These are phyloP conservation scores for Pseudomicrostroma phylloplanum DNA, from an alignment of 1,284 basidiomycete species.

Conservation along the genomic window DNA sequence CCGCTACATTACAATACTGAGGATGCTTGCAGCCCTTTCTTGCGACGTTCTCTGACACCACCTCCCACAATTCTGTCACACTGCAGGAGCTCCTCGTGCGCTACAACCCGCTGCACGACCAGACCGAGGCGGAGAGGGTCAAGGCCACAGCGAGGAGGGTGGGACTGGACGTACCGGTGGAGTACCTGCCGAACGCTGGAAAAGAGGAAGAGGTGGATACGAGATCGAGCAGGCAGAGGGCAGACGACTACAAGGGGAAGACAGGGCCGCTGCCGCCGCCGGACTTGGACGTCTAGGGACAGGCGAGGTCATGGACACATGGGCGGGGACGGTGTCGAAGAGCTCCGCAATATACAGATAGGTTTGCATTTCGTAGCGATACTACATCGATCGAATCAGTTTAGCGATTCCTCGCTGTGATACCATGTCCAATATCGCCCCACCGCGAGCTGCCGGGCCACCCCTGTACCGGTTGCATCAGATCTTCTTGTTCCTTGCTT, in stretches of 20 bases:
- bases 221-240: neutral
- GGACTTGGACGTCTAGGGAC: neutral
- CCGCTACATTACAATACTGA: neutral
- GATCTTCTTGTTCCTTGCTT: too few species aligned
- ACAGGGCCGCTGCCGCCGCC: slow-evolving; percentile 5
- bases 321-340: too few species aligned
- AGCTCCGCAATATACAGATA: too few species aligned
- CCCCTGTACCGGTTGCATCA: too few species aligned
- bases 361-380: too few species aligned
- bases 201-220: neutral
- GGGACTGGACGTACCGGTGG: slow-evolving; percentile 15
- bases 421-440: too few species aligned
- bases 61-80: neutral
- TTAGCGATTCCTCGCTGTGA: too few species aligned
- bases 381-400: too few species aligned
- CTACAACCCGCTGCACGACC: slow-evolving; percentile 18
- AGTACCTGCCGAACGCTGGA: slow-evolving; percentile 6
- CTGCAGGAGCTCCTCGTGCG: slow-evolving; percentile 10
- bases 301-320: too few species aligned
- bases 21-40: neutral
- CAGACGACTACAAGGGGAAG: neutral
- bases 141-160: slow-evolving; percentile 15
- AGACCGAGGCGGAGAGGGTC: slow-evolving; percentile 16
- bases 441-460: too few species aligned
- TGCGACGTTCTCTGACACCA: neutral